Percentiles rank a stretch among this genome's conserved stretches.
phyloP scores from a whole-genome alignment of 805 yeast genomes.

The Schwanniomyces polymorphus region DNA sequence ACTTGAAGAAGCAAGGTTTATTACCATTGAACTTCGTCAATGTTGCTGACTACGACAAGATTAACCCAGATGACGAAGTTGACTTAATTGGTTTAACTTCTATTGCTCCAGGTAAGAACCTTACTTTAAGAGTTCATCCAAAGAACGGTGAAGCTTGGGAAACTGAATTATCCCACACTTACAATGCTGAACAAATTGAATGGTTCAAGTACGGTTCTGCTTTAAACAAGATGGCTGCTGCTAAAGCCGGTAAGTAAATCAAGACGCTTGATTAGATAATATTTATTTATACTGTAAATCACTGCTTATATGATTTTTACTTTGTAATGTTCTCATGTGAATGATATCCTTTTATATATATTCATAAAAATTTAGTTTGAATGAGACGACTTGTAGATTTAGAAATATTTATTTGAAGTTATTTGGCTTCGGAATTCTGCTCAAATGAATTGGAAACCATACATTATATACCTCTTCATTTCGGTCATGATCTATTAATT shows the following conservation, averaged over 20 bases:
- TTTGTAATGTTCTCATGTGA: not conserved
- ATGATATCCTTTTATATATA: not conserved
- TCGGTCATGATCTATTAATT: no score
- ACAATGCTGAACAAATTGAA: constrained; percentile 94
- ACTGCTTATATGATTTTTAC: not conserved
- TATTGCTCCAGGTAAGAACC: constrained; percentile 90
- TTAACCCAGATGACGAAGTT: constrained; percentile 85
- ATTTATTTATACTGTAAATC: constrained; percentile 1
- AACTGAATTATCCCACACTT: constrained; percentile 91
- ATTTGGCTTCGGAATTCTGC: no score
- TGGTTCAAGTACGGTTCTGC: constrained; percentile 99
- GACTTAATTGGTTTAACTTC: constrained; percentile 82
- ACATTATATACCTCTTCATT: no score
- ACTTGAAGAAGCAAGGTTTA: constrained; percentile 99
- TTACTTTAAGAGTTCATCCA: constrained; percentile 74
- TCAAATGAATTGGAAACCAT: no score
- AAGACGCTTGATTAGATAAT: not conserved
- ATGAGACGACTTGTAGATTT: not conserved
- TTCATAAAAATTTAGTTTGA: not conserved
- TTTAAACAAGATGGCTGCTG: constrained; percentile 86
- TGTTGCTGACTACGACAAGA: constrained; percentile 89
- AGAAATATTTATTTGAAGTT: no score
- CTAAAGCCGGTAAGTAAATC: not conserved
- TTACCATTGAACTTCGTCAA: constrained; percentile 93
- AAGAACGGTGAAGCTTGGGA: constrained; percentile 83